A percentile compares a stretch with the other conserved stretches of the same genome.
Evolutionary conservation across 306 rosid genomes (phyloP).

Genomic region (Potentilla sterilis): DNA sequence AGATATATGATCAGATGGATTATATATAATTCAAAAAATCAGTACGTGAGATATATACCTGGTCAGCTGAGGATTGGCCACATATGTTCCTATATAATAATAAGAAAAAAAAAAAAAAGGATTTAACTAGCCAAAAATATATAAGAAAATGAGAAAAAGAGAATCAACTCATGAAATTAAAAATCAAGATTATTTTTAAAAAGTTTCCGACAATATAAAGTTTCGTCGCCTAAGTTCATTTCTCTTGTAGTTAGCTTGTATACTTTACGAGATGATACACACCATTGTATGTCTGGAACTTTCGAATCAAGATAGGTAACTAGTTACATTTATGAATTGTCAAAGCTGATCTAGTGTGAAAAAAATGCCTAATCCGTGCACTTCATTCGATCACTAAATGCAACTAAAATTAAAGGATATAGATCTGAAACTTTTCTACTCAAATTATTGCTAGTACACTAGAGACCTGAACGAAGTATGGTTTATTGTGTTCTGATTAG

Average conservation of each 20-base stretch:
- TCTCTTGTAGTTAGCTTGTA: too few relatives aligned
- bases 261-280: background rate
- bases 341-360: background rate
- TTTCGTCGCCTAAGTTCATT: too few relatives aligned
- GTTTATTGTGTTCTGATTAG: background rate
- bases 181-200: background rate
- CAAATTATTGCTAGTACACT: background rate
- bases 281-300: background rate
- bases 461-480: background rate
- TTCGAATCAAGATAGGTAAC: background rate
- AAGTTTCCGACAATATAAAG: background rate
- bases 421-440: background rate
- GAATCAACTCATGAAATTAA: background rate
- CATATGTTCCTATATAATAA: background rate
- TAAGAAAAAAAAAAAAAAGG: too few relatives aligned
- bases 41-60: background rate
- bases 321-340: background rate
- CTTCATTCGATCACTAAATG: background rate
- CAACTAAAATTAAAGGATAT: background rate
- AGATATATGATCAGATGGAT: background rate
- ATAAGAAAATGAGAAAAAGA: background rate
- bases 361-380: background rate
- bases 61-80: background rate
- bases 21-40: background rate
- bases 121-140: background rate